A percentile compares a stretch with the other conserved stretches of the same genome.
Evolutionary conservation across 768 basidiomycete species (phyloP).

Genomic region (Suillus paluster): DNA sequence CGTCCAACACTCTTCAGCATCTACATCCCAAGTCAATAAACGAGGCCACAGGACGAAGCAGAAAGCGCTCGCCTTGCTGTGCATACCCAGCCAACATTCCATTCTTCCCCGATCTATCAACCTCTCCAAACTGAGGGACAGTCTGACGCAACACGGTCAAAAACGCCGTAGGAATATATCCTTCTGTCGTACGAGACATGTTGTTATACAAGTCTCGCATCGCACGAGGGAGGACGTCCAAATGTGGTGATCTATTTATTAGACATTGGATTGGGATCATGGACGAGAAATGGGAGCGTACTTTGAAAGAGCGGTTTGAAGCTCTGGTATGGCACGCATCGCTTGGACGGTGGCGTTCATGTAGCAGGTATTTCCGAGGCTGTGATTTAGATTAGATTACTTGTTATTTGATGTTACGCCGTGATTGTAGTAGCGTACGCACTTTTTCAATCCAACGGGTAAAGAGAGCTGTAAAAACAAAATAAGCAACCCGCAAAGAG

Average conservation of each 20-base stretch:
- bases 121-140: slow-evolving; percentile 91
- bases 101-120: slow-evolving; percentile 46
- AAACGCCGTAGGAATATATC: slow-evolving; percentile 72
- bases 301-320: slow-evolving; percentile 71
- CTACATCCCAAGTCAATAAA: slow-evolving; percentile 35
- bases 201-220: slow-evolving; percentile 71
- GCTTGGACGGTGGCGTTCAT: slow-evolving; percentile 96
- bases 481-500: background rate
- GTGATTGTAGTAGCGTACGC: slow-evolving; percentile 17
- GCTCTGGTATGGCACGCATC: slow-evolving; percentile 90
- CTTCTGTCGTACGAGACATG: slow-evolving; percentile 80
- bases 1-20: slow-evolving; percentile 91
- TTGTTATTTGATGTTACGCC: background rate
- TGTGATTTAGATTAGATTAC: slow-evolving; percentile 22
- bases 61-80: slow-evolving; percentile 66
- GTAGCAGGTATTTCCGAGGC: slow-evolving; percentile 95
- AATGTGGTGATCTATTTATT: slow-evolving; percentile 38
- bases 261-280: background rate
- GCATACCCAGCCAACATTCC: slow-evolving; percentile 59
- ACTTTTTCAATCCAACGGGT: slow-evolving; percentile 86
- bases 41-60: background rate
- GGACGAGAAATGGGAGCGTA: slow-evolving; percentile 37
- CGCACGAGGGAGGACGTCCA: slow-evolving; percentile 48
- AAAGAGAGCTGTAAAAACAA: slow-evolving; percentile 58
- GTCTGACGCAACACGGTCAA: slow-evolving; percentile 71